phyloP scores from a whole-genome alignment of 768 basidiomycete genomes.

The Phylloporus rhodoxanthus region DNA sequence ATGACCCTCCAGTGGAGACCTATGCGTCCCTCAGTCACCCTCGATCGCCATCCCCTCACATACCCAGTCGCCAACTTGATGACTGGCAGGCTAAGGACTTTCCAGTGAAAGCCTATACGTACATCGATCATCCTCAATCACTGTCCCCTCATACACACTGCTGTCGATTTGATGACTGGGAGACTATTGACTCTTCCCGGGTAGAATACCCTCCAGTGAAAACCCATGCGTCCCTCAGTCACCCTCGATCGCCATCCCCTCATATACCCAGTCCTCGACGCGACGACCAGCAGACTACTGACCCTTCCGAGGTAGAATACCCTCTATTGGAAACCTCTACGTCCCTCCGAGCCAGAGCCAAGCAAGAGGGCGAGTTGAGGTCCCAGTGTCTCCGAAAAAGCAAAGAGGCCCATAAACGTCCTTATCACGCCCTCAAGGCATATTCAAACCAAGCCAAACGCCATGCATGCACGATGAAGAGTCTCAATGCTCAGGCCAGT shows the following conservation, averaged over 20 bases:
- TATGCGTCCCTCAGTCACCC: slow-evolving; percentile 45
- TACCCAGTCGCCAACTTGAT: too few species aligned
- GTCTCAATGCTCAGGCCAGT: slow-evolving; percentile 71
- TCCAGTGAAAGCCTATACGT: too few species aligned
- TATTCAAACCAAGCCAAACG: slow-evolving; percentile 73
- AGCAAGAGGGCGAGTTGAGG: slow-evolving; percentile 74
- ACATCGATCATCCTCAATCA: too few species aligned
- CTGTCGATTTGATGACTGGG: too few species aligned
- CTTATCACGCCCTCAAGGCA: slow-evolving; percentile 71
- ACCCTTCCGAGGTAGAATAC: background rate
- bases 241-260: background rate
- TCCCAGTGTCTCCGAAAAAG: slow-evolving; percentile 56
- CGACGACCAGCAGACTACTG: slow-evolving; percentile 3
- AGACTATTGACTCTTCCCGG: too few species aligned
- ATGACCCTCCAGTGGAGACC: slow-evolving; percentile 16
- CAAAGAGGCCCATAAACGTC: slow-evolving; percentile 63
- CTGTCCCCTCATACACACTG: too few species aligned
- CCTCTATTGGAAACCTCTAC: slow-evolving; percentile 38
- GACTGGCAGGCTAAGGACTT: too few species aligned
- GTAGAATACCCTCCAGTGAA: too few species aligned
- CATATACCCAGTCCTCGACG: background rate
- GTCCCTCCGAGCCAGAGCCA: slow-evolving; percentile 66
- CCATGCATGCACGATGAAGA: slow-evolving; percentile 70
- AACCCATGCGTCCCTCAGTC: too few species aligned
- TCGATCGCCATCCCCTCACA: background rate